These are phyloP conservation scores for Cutaneotrichosporon mucoides DNA, from an alignment of 1,284 basidiomycete species.

Conservation along the genomic window DNA sequence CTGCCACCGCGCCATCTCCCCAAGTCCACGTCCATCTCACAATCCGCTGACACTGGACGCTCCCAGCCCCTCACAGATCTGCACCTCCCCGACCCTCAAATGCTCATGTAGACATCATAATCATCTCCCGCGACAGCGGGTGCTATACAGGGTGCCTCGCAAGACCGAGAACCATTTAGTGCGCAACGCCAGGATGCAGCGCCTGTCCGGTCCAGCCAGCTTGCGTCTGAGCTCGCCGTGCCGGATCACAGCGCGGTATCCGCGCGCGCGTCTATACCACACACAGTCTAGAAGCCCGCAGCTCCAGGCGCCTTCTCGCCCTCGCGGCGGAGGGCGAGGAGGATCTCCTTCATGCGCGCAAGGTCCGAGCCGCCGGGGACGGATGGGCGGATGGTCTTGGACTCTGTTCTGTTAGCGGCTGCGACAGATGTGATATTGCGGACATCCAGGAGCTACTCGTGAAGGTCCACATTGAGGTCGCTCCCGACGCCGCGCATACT, in stretches of 20 bases:
- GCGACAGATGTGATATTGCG: background rate
- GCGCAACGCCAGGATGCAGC: background rate
- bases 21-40: background rate
- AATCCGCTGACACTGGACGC: background rate
- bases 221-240: background rate
- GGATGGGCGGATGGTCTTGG: constrained; percentile 86
- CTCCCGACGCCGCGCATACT: constrained; percentile 14
- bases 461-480: too few species aligned
- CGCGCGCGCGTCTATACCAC: background rate
- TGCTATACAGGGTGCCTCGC: constrained; percentile 4
- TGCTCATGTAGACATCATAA: background rate
- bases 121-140: constrained; percentile 2
- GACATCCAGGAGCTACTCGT: too few species aligned
- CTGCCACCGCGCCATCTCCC: too few species aligned
- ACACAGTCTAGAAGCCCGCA: constrained; percentile 65
- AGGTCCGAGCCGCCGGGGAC: constrained; percentile 87
- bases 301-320: constrained; percentile 87
- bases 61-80: too few species aligned
- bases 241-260: too few species aligned
- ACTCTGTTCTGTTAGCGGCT: constrained; percentile 52
- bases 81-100: background rate
- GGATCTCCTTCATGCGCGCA: constrained; percentile 82
- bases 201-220: background rate
- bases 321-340: constrained; percentile 78
- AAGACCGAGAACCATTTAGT: background rate